These are phyloP conservation scores for Salicornia ramosissima DNA, from an alignment of 148 eudicot species.

Conservation along the genomic window DNA sequence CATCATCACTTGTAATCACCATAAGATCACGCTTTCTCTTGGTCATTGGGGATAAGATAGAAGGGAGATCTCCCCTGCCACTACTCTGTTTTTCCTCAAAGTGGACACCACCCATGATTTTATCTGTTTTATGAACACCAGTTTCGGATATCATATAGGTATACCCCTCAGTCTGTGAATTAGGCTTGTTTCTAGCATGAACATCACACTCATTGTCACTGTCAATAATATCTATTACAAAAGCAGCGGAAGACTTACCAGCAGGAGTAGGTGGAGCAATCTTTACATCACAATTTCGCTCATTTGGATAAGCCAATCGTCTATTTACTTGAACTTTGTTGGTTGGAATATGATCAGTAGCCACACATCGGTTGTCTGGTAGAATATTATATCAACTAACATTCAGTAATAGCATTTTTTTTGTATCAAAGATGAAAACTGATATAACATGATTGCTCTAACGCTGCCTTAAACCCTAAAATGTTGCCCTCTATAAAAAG, in stretches of 20 bases:
- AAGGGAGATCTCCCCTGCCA: constrained; percentile 12
- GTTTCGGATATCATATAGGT: neutral
- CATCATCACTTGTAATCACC: constrained; percentile 49
- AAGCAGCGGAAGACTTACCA: constrained; percentile 22
- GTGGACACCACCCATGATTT: neutral
- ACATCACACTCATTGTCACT: constrained; percentile 43
- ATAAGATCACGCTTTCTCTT: constrained; percentile 50
- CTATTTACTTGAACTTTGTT: constrained; percentile 29
- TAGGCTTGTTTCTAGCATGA: neutral
- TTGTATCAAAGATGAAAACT: too few relatives aligned
- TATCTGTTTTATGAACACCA: neutral
- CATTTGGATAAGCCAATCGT: constrained; percentile 32
- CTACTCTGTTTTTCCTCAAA: constrained; percentile 19
- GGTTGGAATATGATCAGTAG: neutral
- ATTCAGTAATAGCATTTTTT: too few relatives aligned
- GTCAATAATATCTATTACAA: constrained; percentile 37
- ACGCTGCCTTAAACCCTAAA: too few relatives aligned
- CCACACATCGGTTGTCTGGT: constrained; percentile 1
- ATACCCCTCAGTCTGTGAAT: constrained; percentile 4
- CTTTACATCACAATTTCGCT: constrained; percentile 29
- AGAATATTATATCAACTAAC: neutral
- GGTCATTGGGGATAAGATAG: constrained; percentile 29
- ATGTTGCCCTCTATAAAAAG: too few relatives aligned
- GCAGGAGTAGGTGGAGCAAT: constrained; percentile 60
- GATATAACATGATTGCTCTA: too few relatives aligned